These are phyloP conservation scores for Isoetes engelmannii DNA, from an alignment of 83 land plant genomes.

Conservation along the genomic window DNA sequence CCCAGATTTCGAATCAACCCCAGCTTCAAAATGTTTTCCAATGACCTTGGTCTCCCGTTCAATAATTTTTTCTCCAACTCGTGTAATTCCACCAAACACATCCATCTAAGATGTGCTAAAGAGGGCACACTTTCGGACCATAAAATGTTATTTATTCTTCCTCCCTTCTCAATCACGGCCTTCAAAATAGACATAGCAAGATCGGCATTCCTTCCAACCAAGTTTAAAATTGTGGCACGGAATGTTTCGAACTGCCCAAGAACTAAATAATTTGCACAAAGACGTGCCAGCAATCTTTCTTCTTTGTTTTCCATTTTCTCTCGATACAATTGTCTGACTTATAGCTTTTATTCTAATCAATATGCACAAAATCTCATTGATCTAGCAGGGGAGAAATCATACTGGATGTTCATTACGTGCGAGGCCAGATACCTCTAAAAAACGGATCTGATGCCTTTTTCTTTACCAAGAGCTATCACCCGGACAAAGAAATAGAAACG, in stretches of 20 bases:
- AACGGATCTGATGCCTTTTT: too few relatives aligned
- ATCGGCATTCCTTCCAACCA: conserved; percentile 34
- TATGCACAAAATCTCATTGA: too few relatives aligned
- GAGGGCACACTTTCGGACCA: conserved; percentile 46
- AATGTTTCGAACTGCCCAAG: conserved; percentile 73
- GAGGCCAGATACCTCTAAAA: too few relatives aligned
- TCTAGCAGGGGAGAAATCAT: too few relatives aligned
- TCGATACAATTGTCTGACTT: too few relatives aligned
- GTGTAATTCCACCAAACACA: conserved; percentile 43
- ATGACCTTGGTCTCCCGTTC: too few relatives aligned
- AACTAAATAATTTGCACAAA: conserved; percentile 52
- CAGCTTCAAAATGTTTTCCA: neutral
- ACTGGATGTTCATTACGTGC: too few relatives aligned
- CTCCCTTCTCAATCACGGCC: conserved; percentile 42
- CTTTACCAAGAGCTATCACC: too few relatives aligned
- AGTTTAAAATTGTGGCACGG: conserved; percentile 43
- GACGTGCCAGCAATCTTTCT: conserved; percentile 38
- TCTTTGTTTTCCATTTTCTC: conserved; percentile 37
- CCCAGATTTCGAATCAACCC: conserved; percentile 3
- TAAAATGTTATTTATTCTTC: conserved; percentile 28
- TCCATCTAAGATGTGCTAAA: conserved; percentile 45
- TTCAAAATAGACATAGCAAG: conserved; percentile 47
- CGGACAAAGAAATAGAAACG: too few relatives aligned
- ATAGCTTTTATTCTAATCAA: too few relatives aligned
- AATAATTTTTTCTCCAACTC: conserved; percentile 18